Evolutionary conservation across 176 grass and related monocot genomes (phyloP).

Genomic region (Poa pratensis): DNA sequence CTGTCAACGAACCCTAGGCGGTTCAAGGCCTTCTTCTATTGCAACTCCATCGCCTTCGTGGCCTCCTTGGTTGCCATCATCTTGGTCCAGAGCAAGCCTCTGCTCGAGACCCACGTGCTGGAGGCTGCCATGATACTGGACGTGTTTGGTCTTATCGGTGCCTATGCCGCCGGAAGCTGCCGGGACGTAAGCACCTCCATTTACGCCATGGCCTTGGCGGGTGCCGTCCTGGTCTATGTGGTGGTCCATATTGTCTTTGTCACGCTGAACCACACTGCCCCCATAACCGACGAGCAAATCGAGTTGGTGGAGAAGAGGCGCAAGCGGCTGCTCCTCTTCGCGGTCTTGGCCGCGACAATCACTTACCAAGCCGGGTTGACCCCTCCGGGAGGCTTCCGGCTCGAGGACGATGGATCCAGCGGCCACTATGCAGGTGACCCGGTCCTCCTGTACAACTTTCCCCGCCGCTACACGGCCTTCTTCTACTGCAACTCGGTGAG

Average conservation of each 20-base stretch:
- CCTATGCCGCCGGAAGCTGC: slow-evolving; percentile 35
- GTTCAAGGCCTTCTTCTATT: slow-evolving; percentile 53
- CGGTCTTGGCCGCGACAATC: slow-evolving; percentile 34
- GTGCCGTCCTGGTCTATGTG: not conserved
- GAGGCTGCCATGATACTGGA: slow-evolving; percentile 36
- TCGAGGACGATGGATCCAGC: not conserved
- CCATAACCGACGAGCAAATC: not conserved
- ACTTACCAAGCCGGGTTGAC: slow-evolving; percentile 55
- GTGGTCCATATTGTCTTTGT: slow-evolving; percentile 10
- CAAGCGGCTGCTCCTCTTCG: slow-evolving; percentile 42
- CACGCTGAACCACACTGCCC: not conserved
- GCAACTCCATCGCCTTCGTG: slow-evolving; percentile 54
- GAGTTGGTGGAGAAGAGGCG: slow-evolving; percentile 23
- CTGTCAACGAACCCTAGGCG: not conserved
- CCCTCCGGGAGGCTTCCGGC: slow-evolving; percentile 38
- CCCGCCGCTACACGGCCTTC: slow-evolving; percentile 35
- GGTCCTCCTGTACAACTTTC: slow-evolving; percentile 14
- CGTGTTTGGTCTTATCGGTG: slow-evolving; percentile 50
- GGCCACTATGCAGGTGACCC: not conserved
- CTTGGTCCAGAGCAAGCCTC: slow-evolving; percentile 21
- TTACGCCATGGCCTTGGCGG: slow-evolving; percentile 16
- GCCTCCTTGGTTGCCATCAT: slow-evolving; percentile 49
- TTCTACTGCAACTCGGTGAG: slow-evolving; percentile 51
- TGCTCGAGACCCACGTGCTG: not conserved
- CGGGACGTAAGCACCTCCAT: slow-evolving; percentile 1